Evolutionary conservation across 371 early-diverging fungal species (phyloP).

Genomic region (Dinochytrium kinnereticum): DNA sequence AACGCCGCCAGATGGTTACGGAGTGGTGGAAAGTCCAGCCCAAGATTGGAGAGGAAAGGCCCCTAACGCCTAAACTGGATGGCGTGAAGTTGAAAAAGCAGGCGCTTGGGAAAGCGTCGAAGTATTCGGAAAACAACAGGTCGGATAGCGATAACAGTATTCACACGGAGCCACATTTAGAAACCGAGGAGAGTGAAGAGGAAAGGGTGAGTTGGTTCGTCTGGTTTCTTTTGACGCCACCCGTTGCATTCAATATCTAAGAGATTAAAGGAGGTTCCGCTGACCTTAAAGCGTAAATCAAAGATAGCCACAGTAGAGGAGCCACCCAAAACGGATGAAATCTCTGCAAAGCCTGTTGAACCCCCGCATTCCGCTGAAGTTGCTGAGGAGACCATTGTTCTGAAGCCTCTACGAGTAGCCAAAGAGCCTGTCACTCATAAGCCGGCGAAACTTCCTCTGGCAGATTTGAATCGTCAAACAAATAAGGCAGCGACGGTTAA

Average conservation of each 20-base stretch:
- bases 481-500: background rate
- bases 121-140: no score
- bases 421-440: no score
- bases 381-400: no score
- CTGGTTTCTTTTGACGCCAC: no score
- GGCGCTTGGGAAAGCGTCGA: no score
- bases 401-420: background rate
- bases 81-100: background rate
- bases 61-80: background rate
- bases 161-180: no score
- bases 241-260: background rate
- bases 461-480: background rate
- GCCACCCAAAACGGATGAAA: background rate
- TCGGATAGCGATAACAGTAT: background rate
- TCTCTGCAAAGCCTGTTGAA: background rate
- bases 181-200: background rate
- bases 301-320: background rate
- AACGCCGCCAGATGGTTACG: background rate
- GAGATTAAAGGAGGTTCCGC: background rate
- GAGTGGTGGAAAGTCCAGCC: constrained; percentile 8
- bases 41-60: background rate
- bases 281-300: background rate
- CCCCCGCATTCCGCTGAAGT: no score
- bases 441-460: background rate
- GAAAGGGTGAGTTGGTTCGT: background rate